Evolutionary conservation across 2,329 filamentous ascomycete genomes (phyloP), one percentile per base, ranked within the genome.

Genomic region (Chrysoporthe deuterocubensis): DNA sequence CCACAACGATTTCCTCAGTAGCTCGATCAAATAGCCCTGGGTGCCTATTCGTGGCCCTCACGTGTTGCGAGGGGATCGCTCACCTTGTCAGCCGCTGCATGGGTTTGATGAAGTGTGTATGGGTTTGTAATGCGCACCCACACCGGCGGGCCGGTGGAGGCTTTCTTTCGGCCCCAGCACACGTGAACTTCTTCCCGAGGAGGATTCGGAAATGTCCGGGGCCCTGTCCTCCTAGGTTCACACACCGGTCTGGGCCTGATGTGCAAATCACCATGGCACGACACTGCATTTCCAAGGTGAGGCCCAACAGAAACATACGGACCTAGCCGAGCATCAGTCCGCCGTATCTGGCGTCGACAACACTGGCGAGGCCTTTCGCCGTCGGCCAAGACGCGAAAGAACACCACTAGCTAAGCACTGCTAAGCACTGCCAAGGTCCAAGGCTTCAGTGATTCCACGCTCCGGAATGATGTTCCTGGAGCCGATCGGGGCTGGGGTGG

Each of bases 201-300:
- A 65, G 63, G n/a, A 44, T 48, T 26, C 63, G 63, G 63, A 50
- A 59, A 58, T 59, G 21, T 59, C 63, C 63, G 63, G 37, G 21
- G 2, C 32, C 43, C 26, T 43, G 5, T 56, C 48, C 32, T 13
- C 43, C 57, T 16, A 60, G 57, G 37, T n/a, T n/a, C 40, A 21
- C 37, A 21, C 37, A 18, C n/a, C 13, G 1, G 40, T 54, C 50
- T 32, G n/a, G 8, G 37, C 57, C 40, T 21, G 4, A 32, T 8
- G 6, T 7, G 3, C 14, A 40, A 14, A 32, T 32, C 11, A 2
- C 34, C 14, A 40, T 21, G 13, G 32, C 34, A 42, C 11, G 1
- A 21, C 37, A 14, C 11, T 16, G 13, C 26, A 34, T 21, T 6
- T 34, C 4, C 50, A 34, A 26, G 21, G 6, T 13, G 14, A 54